Conservation (phyloP, 148 eudicot species). For the Rhododendron ovatum region DNA sequence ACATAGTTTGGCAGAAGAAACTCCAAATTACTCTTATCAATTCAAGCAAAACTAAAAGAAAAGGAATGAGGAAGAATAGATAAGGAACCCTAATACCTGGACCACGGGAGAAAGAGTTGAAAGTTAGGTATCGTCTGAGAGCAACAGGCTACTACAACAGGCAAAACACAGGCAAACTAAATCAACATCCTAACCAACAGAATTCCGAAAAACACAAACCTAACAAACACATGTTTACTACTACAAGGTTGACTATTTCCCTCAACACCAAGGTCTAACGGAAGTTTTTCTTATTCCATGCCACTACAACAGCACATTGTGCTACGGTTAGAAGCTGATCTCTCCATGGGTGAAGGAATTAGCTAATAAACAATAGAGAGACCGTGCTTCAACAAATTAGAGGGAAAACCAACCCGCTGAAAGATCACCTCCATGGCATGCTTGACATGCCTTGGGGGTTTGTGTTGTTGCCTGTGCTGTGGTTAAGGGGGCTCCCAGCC, state of each 20-base stretch:
- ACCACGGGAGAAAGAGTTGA: neutral
- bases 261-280: neutral
- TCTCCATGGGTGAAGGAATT: neutral
- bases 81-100: neutral
- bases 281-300: conserved; percentile 13
- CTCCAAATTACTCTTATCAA: neutral
- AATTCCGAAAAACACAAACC: neutral
- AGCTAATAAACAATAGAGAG: conserved; percentile 4
- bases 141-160: neutral
- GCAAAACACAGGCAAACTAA: neutral
- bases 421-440: conserved; percentile 69
- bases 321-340: neutral
- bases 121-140: neutral
- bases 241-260: conserved; percentile 7
- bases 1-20: neutral
- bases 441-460: conserved; percentile 39
- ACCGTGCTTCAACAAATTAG: conserved; percentile 2
- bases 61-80: neutral
- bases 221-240: neutral
- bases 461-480: conserved; percentile 43
- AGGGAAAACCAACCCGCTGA: neutral
- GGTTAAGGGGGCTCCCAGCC: conserved; percentile 71
- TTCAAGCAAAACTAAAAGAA: neutral
- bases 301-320: conserved; percentile 10
- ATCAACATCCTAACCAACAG: neutral